Conservation (phyloP, 1,139 yeast genomes). For the Suhomyces yuchorum region DNA sequence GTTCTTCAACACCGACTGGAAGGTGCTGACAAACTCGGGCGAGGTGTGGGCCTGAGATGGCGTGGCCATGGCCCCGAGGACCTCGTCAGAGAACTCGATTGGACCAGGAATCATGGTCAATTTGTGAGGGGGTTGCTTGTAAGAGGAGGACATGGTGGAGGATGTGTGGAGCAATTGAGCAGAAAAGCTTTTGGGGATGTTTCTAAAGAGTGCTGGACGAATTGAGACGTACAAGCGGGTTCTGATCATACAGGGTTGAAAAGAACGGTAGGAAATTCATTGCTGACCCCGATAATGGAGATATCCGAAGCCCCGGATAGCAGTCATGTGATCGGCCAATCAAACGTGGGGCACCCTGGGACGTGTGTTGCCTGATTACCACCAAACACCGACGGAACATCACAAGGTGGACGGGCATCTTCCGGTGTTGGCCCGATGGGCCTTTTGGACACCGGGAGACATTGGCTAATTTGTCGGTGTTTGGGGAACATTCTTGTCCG, state of each 20-base stretch:
- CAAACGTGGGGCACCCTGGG: neutral
- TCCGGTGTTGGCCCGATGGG: too few species aligned
- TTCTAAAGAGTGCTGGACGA: neutral
- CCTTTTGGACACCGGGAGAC: too few species aligned
- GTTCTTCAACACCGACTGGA: slow-evolving; percentile 66
- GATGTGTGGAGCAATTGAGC: neutral
- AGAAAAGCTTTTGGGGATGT: neutral
- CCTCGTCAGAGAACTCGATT: slow-evolving; percentile 82
- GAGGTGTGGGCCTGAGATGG: slow-evolving; percentile 90
- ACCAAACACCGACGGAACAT: too few species aligned
- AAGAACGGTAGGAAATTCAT: slow-evolving; percentile 1
- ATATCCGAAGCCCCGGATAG: slow-evolving; percentile 8
- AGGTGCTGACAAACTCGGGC: slow-evolving; percentile 78
- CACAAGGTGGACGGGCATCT: too few species aligned
- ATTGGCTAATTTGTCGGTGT: too few species aligned
- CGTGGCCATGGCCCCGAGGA: slow-evolving; percentile 78
- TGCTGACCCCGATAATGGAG: slow-evolving; percentile 9
- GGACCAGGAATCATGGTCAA: slow-evolving; percentile 91
- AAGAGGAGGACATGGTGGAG: slow-evolving; percentile 32
- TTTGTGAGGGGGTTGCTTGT: slow-evolving; percentile 52
- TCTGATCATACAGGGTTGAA: slow-evolving; percentile 8
- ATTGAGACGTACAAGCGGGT: neutral
- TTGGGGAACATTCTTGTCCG: too few species aligned
- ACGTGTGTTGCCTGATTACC: neutral
- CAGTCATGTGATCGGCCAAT: slow-evolving; percentile 8